Percentiles rank a stretch among this genome's conserved stretches.
phyloP scores from a whole-genome alignment of 306 rosid species.

The Acacia confusa region DNA sequence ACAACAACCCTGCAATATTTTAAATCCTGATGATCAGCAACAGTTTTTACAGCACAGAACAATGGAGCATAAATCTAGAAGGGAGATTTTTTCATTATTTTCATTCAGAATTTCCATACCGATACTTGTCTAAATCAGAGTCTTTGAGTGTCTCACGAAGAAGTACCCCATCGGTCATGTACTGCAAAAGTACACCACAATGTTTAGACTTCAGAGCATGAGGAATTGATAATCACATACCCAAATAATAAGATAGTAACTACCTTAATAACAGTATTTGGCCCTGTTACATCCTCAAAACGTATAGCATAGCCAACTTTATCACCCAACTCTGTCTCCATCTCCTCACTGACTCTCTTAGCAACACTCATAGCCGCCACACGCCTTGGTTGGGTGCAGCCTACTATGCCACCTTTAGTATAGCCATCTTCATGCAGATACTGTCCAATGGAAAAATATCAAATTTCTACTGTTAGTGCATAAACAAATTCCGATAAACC shows the following conservation, averaged over 20 bases:
- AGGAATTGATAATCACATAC: conserved; percentile 1
- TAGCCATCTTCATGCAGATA: conserved; percentile 94
- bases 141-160: conserved; percentile 96
- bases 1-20: conserved; percentile 77
- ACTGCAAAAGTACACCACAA: conserved; percentile 57
- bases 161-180: conserved; percentile 99
- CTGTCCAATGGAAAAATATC: conserved; percentile 52
- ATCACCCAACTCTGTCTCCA: conserved; percentile 93
- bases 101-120: conserved; percentile 53
- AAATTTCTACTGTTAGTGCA: conserved; percentile 25
- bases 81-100: conserved; percentile 12
- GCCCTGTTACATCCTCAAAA: conserved; percentile 97
- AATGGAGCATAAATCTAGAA: background rate
- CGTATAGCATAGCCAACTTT: conserved; percentile 98
- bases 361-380: conserved; percentile 99
- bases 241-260: background rate
- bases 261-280: conserved; percentile 86
- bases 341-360: conserved; percentile 98
- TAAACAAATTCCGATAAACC: background rate
- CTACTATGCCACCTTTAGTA: conserved; percentile 71
- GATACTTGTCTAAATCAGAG: conserved; percentile 91
- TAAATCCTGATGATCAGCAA: conserved; percentile 25
- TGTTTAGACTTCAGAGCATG: conserved; percentile 28
- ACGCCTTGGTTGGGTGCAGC: conserved; percentile 99
- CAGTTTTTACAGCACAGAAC: conserved; percentile 24